Evolutionary conservation across 192 early-diverging fungal species (phyloP).

Genomic region (Spinellus fusiger): DNA sequence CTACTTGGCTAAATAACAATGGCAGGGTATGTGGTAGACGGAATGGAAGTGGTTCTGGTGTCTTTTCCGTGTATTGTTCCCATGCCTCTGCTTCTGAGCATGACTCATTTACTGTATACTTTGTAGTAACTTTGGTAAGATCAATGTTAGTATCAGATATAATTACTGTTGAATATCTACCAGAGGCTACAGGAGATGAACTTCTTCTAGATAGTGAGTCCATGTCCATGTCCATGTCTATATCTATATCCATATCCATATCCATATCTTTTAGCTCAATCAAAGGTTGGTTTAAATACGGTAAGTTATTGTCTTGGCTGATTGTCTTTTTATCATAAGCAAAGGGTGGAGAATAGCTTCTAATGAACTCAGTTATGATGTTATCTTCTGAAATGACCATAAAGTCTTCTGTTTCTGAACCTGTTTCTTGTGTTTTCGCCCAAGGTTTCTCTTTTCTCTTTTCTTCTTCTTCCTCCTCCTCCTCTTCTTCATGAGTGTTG

Average conservation of each 20-base stretch:
- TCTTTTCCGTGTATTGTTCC: neutral
- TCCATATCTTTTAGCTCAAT: too few species aligned
- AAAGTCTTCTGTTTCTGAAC: neutral
- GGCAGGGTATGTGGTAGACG: neutral
- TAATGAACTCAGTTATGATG: too few species aligned
- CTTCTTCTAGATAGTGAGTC: too few species aligned
- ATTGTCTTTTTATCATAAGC: too few species aligned
- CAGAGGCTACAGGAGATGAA: too few species aligned
- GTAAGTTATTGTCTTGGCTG: too few species aligned
- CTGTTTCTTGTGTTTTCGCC: neutral
- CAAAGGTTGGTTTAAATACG: too few species aligned
- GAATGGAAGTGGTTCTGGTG: neutral
- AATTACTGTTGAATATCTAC: neutral
- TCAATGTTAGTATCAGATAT: neutral
- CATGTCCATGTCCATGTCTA: too few species aligned
- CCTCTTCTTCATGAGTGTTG: slow-evolving; percentile 58
- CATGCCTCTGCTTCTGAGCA: neutral
- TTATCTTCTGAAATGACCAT: too few species aligned
- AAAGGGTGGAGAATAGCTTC: too few species aligned
- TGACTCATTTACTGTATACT: neutral
- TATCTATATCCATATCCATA: too few species aligned
- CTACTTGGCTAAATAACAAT: neutral
- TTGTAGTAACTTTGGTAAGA: neutral
- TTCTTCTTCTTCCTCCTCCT: neutral
- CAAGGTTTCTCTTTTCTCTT: neutral